Conservation (phyloP, 352 stramenopile genomes). For the Globisporangium radiosum region DNA sequence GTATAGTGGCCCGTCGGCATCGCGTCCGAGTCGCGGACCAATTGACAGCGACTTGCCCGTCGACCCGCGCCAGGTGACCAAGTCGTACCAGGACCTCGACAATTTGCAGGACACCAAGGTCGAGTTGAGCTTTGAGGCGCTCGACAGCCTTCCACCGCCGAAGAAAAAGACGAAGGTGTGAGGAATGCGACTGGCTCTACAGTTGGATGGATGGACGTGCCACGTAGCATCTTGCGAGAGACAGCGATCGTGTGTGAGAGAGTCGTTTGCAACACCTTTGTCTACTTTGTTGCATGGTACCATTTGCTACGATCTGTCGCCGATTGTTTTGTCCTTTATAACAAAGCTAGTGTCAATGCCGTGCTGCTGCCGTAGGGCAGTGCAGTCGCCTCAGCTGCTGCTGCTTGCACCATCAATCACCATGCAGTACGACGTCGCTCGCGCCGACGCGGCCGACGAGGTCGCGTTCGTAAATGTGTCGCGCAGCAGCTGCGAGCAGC, state of each 20-base stretch:
- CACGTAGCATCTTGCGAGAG: neutral
- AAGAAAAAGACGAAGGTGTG: conserved; percentile 85
- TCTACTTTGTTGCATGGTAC: too few species aligned
- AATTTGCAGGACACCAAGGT: conserved; percentile 80
- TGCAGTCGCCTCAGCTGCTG: too few species aligned
- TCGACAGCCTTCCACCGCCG: conserved; percentile 69
- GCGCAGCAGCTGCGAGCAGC: conserved; percentile 20
- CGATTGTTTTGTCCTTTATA: neutral
- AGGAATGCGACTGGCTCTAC: neutral
- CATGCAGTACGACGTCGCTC: conserved; percentile 5
- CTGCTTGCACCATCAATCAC: neutral
- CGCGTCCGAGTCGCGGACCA: conserved; percentile 7
- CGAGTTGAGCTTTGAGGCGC: conserved; percentile 75
- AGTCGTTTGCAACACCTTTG: neutral
- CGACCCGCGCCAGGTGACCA: conserved; percentile 74
- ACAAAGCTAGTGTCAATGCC: too few species aligned
- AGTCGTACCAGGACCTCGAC: conserved; percentile 81
- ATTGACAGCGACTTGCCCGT: conserved; percentile 69
- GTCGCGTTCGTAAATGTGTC: conserved; percentile 9
- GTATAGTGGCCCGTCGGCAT: conserved; percentile 16
- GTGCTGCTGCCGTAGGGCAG: too few species aligned
- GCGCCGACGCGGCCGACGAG: conserved; percentile 1
- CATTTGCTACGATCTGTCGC: neutral
- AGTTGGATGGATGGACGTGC: neutral
- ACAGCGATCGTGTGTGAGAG: neutral